Evolutionary conservation across 768 basidiomycete species (phyloP), one percentile per base, ranked within the genome.

Genomic region (Lactarius hatsudake): DNA sequence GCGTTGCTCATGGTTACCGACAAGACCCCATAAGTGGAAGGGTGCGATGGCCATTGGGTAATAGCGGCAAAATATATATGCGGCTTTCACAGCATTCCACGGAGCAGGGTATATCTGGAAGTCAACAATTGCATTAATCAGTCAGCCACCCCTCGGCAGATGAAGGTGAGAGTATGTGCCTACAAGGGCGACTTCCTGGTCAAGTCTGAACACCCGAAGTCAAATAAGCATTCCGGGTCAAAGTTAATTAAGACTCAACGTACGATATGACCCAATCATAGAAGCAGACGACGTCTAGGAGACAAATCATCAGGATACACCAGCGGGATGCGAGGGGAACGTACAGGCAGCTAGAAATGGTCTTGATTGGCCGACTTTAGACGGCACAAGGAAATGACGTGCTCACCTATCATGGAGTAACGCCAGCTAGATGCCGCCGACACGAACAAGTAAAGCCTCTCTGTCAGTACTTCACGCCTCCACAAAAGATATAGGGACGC

Each of bases 211-310:
- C 20, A 20, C 45, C 26, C 43, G 9, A 54, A 13, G 23, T n/a
- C 23, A 53, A 42, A 45, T 48, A 10, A 43, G 18, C 8, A 23
- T 5, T 48, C 10, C 23, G 48, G 34, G 42, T 23, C 9, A 18
- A 18, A 7, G 42, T 43, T 20, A 38, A 53, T 26, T 32, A 56
- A 36, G 17, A 34, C 40, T 42, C 36, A 17, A 71, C 70, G 65
- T n/a, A 71, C 70, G 64, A 62, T 28, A 63, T 65, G 30, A 71
- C 28, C 70, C 70, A 71, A 51, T 71, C 70, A 64, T 71, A 71
- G 36, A 70, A 61, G 26, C 65, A 57, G 26, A 70, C n/a, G 12
- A 58, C 60, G 26, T 70, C 70, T 71, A 34, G 18, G 26, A 23
- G 7, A 13, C 6, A 3, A 28, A 43, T 61, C 13, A 51, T 54